phyloP scores from a whole-genome alignment of 2,329 filamentous ascomycete species.

The Emergomyces africanus region DNA sequence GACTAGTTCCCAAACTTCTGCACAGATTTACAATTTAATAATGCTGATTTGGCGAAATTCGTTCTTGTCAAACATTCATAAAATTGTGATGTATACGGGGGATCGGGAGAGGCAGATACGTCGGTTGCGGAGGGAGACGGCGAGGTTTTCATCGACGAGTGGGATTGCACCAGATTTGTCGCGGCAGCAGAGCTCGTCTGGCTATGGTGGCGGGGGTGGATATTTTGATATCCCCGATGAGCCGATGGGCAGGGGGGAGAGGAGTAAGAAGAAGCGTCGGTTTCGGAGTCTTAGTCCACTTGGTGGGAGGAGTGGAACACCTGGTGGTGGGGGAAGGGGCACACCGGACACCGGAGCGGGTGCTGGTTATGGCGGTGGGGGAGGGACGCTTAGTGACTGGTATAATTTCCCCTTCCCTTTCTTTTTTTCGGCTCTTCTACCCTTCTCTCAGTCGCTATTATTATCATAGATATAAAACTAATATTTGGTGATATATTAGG shows the following conservation, averaged over 20 bases:
- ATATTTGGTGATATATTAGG: slow-evolving; percentile 19
- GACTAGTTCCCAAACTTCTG: no score
- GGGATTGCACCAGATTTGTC: slow-evolving; percentile 69
- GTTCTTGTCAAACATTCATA: no score
- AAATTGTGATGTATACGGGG: no score
- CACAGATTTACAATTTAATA: no score
- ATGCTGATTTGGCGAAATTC: no score
- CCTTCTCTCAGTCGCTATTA: slow-evolving; percentile 2
- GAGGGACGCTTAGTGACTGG: slow-evolving; percentile 53
- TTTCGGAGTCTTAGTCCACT: slow-evolving; percentile 79
- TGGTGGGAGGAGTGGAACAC: slow-evolving; percentile 51
- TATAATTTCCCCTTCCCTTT: slow-evolving; percentile 11
- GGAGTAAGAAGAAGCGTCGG: slow-evolving; percentile 88
- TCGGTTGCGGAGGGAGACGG: slow-evolving; percentile 76
- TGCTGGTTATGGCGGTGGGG: slow-evolving; percentile 50
- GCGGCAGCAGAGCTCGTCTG: slow-evolving; percentile 34
- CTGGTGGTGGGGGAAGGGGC: slow-evolving; percentile 64
- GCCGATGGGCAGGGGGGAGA: slow-evolving; percentile 78
- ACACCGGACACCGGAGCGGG: slow-evolving; percentile 51
- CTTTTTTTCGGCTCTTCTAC: background rate
- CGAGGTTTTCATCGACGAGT: slow-evolving; percentile 75
- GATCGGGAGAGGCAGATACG: slow-evolving; percentile 87
- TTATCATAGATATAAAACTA: background rate
- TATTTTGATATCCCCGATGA: slow-evolving; percentile 52
- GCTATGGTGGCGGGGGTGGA: slow-evolving; percentile 14